These are phyloP conservation scores for Amanita rubescens DNA, from an alignment of 768 basidiomycete species.

Conservation along the genomic window DNA sequence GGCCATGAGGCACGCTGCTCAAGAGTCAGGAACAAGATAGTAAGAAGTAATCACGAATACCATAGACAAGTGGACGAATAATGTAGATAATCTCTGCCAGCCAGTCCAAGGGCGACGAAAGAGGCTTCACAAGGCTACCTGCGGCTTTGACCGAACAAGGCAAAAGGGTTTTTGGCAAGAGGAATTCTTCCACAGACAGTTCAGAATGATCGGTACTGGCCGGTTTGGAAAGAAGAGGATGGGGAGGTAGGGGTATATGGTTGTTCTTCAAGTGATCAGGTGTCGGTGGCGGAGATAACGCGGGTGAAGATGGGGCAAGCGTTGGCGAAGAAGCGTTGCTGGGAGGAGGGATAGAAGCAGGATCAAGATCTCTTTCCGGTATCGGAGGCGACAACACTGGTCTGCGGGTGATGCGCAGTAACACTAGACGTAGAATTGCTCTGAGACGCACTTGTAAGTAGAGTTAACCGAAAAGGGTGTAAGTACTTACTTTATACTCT, in stretches of 20 bases:
- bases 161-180: conserved; percentile 75
- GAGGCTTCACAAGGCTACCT: conserved; percentile 51
- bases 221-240: conserved; percentile 39
- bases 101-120: conserved; percentile 67
- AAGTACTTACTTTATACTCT: conserved; percentile 69
- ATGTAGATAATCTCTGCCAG: conserved; percentile 65
- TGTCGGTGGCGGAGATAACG: conserved; percentile 49
- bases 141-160: conserved; percentile 67
- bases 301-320: conserved; percentile 49
- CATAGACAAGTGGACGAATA: conserved; percentile 70
- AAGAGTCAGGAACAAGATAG: conserved; percentile 3
- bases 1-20: conserved; percentile 33
- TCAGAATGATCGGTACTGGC: conserved; percentile 23
- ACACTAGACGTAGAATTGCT: conserved; percentile 61
- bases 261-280: conserved; percentile 83
- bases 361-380: conserved; percentile 86
- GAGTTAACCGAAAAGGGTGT: conserved; percentile 4
- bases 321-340: conserved; percentile 53
- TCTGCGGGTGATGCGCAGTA: conserved; percentile 69
- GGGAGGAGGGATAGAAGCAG: conserved; percentile 50
- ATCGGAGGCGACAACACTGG: conserved; percentile 73
- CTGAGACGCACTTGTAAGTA: conserved; percentile 31
- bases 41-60: conserved; percentile 28
- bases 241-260: conserved; percentile 54
- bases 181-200: conserved; percentile 66